phyloP scores from a whole-genome alignment of 2,329 filamentous ascomycete genomes.

The Trichoderma sp. region DNA sequence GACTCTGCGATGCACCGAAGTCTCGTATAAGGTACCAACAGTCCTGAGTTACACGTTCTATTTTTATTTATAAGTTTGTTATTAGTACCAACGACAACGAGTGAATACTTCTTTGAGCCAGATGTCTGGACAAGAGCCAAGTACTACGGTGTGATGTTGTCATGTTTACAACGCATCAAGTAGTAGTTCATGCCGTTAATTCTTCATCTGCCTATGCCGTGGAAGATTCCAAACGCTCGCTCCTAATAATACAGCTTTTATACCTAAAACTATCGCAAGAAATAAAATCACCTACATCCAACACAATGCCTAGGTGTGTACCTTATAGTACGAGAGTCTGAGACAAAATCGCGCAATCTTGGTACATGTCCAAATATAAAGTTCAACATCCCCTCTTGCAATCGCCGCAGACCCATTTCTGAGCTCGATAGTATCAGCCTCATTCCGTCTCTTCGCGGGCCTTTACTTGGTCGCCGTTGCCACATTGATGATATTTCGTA shows the following conservation, averaged over 20 bases:
- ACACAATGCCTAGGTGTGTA: neutral
- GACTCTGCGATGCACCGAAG: neutral
- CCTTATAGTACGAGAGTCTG: neutral
- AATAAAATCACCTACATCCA: neutral
- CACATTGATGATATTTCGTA: slow-evolving; percentile 2
- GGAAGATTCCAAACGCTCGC: neutral
- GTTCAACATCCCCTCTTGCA: neutral
- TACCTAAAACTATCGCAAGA: neutral
- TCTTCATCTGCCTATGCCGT: neutral
- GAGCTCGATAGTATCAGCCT: neutral
- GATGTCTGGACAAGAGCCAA: neutral
- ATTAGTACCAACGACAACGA: neutral
- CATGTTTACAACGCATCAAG: no score
- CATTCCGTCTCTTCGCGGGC: neutral
- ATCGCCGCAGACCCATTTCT: neutral
- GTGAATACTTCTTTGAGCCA: neutral
- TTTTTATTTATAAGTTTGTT: neutral
- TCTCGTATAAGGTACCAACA: neutral
- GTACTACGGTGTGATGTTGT: neutral
- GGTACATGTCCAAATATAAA: neutral
- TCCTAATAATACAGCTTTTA: neutral
- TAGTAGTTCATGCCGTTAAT: neutral
- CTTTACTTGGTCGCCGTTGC: slow-evolving; percentile 11
- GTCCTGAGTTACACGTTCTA: neutral
- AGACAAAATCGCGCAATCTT: neutral